Conservation (phyloP, 2,329 filamentous ascomycete genomes). For the Colletotrichum sp. region DNA sequence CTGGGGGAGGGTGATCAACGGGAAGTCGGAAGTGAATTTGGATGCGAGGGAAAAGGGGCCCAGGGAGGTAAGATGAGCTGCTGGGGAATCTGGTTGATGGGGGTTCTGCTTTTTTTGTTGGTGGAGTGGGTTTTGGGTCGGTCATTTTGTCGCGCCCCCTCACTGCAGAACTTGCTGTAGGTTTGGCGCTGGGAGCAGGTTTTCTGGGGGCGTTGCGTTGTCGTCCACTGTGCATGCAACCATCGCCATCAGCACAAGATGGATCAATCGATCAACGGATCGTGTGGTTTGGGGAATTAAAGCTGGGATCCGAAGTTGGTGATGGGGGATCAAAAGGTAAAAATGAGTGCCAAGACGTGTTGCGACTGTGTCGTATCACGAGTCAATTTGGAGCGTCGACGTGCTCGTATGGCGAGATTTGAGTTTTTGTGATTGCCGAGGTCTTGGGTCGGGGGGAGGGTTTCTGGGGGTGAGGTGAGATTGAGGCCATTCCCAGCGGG, state of each 20-base stretch:
- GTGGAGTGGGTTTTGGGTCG: neutral
- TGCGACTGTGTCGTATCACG: neutral
- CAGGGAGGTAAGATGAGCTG: neutral
- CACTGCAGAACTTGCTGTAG: neutral
- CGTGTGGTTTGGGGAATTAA: neutral
- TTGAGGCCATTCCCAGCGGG: slow-evolving; percentile 17
- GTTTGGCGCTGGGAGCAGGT: neutral
- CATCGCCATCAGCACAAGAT: neutral
- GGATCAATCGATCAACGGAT: neutral
- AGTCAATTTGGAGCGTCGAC: neutral
- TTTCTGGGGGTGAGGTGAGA: neutral
- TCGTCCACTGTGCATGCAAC: neutral
- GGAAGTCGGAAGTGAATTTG: neutral
- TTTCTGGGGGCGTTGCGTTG: neutral
- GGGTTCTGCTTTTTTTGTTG: neutral
- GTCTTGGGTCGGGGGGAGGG: neutral
- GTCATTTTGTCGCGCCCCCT: neutral
- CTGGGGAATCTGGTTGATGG: neutral
- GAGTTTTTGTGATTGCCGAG: neutral
- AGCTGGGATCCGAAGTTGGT: neutral
- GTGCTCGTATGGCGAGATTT: neutral
- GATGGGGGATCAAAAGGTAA: neutral
- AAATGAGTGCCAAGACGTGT: neutral
- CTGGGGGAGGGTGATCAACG: neutral
- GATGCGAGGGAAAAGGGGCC: neutral